Evolutionary conservation across 441 rosid genomes (phyloP), one percentile per base, ranked within the genome.

Genomic region (Euphorbia celastroides): DNA sequence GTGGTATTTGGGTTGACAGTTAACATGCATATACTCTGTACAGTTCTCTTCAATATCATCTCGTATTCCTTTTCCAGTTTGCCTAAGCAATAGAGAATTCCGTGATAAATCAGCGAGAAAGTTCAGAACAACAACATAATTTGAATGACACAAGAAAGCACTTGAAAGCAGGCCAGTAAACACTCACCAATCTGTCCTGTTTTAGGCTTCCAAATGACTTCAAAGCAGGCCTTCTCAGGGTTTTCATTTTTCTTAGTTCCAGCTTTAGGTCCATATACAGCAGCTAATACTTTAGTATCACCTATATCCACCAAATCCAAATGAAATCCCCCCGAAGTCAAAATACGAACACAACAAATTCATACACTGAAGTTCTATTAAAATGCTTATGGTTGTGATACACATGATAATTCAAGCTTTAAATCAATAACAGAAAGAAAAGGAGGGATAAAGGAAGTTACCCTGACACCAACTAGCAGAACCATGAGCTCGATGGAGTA

Each of bases 401-500:
- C n/a, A n/a, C n/a, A n/a, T n/a, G n/a, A n/a, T n/a, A n/a, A n/a
- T n/a, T n/a, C n/a, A n/a, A n/a, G n/a, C n/a, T n/a, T n/a, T n/a
- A n/a, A n/a, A n/a, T n/a, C n/a, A n/a, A n/a, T n/a, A n/a, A n/a
- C n/a, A n/a, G n/a, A n/a, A n/a, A n/a, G n/a, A n/a, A n/a, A n/a
- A n/a, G n/a, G n/a, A n/a, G n/a, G n/a, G n/a, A n/a, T n/a, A n/a
- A n/a, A n/a, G n/a, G n/a, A n/a, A n/a, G n/a, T n/a, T n/a, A n/a
- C n/a, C n/a, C n/a, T 91, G 96, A 42, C 86, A 81, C 97, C 97
- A 93, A 72, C 88, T 88, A 31, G 97, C 96, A 20, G 99, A 91
- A 64, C 99, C 99, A 78, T 93, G 96, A 57, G 99, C 92, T 38
- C 96, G 95, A 74, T 89, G 85, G 44, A 89, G 97, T 64, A 84